Base-by-base conservation (phyloP, 768 basidiomycete species). In the Leccinellum luteum region DNA sequence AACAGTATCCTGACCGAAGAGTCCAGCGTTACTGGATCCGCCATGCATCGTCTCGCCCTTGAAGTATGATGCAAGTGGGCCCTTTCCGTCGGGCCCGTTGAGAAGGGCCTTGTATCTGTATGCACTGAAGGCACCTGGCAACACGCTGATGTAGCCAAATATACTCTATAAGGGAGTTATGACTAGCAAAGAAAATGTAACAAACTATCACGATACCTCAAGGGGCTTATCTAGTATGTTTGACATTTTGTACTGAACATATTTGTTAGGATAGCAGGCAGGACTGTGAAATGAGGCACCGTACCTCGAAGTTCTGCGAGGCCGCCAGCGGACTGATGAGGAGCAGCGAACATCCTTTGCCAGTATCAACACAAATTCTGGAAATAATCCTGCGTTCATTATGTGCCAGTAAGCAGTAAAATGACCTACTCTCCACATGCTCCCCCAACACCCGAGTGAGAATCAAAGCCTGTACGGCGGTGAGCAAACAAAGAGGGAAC, bases 181-280 rank as follows among this genome's bases (percentile, higher is more conserved):
- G 8, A 27, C 60, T n/a, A 58, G 43, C 45, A 14, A 56, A 12
- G 19, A 17, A 34, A 54, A 48, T 10, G 21, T 55, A 38, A 25
- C 14, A 38, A 50, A 52, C n/a, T 6, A 54, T n/a, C 6, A 35
- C 71, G 81, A 51, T 68, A 92, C 79, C 84, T 98, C 95, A 52
- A 94, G 81, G 1, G 95, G 94, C 72, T 98, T 98, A 72, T 98
- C 95, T 34, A 98, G 84, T 62, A 96, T 91, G 67, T 97, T 94
- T 25, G 92, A 93, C 87, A 92, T 92, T 78, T 96, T 96, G 78
- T 96, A 95, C 85, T 87, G 44, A 5, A 56, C 8, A 15, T 3
- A 2, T 45, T 25, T 57, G 43, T 62, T 32, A 63, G 43, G 57
- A 12, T 6, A 41, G 23, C 31, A 14, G 15, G 15, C 4, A 31